These are phyloP conservation scores for Candida dajiaensis DNA, from an alignment of 805 yeast genomes.

Conservation along the genomic window DNA sequence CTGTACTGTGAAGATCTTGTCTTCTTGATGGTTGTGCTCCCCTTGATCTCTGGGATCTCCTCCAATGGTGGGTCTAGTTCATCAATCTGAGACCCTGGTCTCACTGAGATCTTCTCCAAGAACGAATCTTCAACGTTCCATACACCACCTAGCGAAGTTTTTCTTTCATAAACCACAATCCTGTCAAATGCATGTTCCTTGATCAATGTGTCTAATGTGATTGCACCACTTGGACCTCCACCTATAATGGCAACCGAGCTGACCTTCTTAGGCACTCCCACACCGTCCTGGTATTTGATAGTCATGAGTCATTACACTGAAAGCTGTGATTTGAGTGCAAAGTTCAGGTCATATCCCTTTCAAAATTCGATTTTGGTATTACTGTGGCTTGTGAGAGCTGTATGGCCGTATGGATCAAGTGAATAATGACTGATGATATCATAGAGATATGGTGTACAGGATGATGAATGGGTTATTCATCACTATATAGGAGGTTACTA, in stretches of 20 bases:
- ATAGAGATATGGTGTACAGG: too few species aligned
- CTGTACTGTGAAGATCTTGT: constrained; percentile 5
- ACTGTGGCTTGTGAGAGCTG: too few species aligned
- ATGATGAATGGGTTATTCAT: too few species aligned
- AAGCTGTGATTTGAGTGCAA: neutral
- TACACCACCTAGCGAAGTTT: constrained; percentile 32
- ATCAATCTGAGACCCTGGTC: constrained; percentile 15
- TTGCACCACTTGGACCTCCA: constrained; percentile 45
- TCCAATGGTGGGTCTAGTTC: constrained; percentile 20
- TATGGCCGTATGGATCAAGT: too few species aligned
- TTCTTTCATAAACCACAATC: constrained; percentile 34
- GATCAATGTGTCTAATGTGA: constrained; percentile 33
- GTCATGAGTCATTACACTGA: neutral
- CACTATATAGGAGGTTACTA: too few species aligned
- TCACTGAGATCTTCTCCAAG: constrained; percentile 4
- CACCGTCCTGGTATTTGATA: neutral
- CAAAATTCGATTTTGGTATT: too few species aligned
- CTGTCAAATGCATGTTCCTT: constrained; percentile 29
- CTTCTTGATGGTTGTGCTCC: neutral
- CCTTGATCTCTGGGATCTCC: neutral
- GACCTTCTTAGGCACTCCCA: neutral
- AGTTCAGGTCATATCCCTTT: too few species aligned
- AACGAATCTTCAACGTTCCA: constrained; percentile 29
- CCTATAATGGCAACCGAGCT: constrained; percentile 39
- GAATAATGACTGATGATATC: too few species aligned